Evolutionary conservation across 805 yeast genomes (phyloP), one percentile per base, ranked within the genome.

Genomic region (Metschnikowia koreensis): DNA sequence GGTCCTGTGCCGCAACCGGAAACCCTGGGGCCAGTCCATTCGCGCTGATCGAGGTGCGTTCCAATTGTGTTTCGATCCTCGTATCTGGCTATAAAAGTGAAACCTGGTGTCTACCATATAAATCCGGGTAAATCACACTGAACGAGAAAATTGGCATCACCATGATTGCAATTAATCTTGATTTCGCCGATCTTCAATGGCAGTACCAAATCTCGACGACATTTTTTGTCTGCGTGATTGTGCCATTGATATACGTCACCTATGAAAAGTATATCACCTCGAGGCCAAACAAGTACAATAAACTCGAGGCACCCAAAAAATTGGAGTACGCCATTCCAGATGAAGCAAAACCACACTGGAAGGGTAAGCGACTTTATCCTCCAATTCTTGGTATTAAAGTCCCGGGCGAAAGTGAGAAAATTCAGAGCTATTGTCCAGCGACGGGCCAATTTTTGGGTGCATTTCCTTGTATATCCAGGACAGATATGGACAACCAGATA

Each of bases 381-480:
- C 71, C 77, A 1, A 66, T 67, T 50, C 79, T 86, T 12, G 73
- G 82, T 12, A 75, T 89, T 3, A 71, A 73, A 44, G 81, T 81
- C 51, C 77, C 79, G 1, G 80, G 79, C 26, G 91, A 87, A 48
- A 88, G 93, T 2, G 76, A 73, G 17, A 75, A 69, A 57, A 88
- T 93, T 55, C 92, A 89, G 63, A 82, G 92, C 54, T 87, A 89
- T 66, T 93, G 99, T 70, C 99, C 99, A 3, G 97, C 98, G 0
- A 94, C 98, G 0, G 96, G 97, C 34, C 97, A 90, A 69, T 84
- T 74, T 55, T 74, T 93, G 57, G 98, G 97, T 1, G 76, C 83
- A 22, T 85, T 84, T 60, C 71, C 77, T 45, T 83, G 89, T 1
- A 81, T 83, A 51, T 70, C 86, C n/a, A 75, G 74, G 44, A 79